phyloP scores from a whole-genome alignment of 164 flowering plant species.

The Piper betle region DNA sequence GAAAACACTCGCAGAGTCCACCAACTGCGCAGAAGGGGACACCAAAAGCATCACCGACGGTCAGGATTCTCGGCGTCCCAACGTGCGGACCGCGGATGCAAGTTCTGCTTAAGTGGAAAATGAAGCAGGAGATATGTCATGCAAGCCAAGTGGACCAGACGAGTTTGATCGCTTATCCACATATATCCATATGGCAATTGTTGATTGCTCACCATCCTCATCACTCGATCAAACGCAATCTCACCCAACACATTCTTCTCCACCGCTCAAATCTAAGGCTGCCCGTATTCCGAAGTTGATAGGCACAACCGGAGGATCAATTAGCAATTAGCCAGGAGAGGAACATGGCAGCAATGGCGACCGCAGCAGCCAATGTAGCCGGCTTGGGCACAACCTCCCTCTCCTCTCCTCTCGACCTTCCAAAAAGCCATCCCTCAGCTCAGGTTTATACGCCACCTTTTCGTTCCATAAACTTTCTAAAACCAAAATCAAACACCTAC shows the following conservation, averaged over 20 bases:
- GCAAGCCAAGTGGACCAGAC: background rate
- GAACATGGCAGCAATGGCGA: conserved; percentile 3
- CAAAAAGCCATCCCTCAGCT: conserved; percentile 1
- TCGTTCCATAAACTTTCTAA: background rate
- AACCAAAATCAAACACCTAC: background rate
- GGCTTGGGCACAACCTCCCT: conserved; percentile 5
- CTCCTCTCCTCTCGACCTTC: conserved; percentile 3
- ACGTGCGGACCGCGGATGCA: too few species aligned
- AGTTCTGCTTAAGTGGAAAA: too few species aligned
- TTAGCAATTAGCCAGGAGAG: background rate
- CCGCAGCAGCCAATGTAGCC: conserved; percentile 3
- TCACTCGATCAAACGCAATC: conserved; percentile 7
- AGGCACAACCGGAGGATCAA: too few species aligned
- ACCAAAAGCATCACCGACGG: too few species aligned
- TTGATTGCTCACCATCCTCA: conserved; percentile 2
- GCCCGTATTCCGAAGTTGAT: too few species aligned
- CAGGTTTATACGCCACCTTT: conserved; percentile 3
- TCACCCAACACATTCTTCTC: background rate
- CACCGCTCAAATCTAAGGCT: background rate
- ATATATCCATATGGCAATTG: conserved; percentile 2
- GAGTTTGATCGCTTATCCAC: conserved; percentile 5
- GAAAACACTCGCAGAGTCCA: too few species aligned
- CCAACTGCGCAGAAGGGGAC: too few species aligned
- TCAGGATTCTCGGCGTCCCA: too few species aligned
- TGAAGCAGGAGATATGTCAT: too few species aligned